These are phyloP conservation scores for Pestalotiopsis sp. DNA, from an alignment of 2,329 filamentous ascomycete species.

Conservation along the genomic window DNA sequence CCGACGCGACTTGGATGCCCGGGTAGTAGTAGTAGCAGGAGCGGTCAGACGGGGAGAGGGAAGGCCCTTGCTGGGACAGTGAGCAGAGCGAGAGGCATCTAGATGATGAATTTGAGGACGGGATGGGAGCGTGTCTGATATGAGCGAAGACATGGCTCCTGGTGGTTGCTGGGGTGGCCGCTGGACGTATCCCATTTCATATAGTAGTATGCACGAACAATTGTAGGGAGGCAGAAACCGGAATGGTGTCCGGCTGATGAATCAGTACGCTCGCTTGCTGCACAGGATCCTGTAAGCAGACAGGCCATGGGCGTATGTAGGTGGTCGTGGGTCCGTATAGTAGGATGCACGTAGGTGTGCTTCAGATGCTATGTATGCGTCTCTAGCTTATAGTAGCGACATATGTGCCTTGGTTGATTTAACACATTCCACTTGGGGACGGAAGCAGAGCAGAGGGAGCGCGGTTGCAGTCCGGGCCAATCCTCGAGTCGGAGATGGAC, in stretches of 20 bases:
- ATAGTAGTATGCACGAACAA: slow-evolving; percentile 19
- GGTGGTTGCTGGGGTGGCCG: slow-evolving; percentile 16
- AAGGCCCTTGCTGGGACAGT: slow-evolving; percentile 11
- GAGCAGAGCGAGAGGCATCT: slow-evolving; percentile 19
- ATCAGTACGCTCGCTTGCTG: slow-evolving; percentile 3
- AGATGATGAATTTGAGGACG: slow-evolving; percentile 8
- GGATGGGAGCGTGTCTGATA: slow-evolving; percentile 16
- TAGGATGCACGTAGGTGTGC: slow-evolving; percentile 8
- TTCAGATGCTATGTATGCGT: slow-evolving; percentile 7
- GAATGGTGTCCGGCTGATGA: slow-evolving; percentile 1
- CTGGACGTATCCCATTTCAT: slow-evolving; percentile 19
- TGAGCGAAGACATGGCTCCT: slow-evolving; percentile 11
- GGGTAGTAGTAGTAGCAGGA: slow-evolving; percentile 16
- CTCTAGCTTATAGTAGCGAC: slow-evolving; percentile 5
- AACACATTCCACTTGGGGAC: slow-evolving; percentile 13
- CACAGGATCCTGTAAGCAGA: slow-evolving; percentile 7
- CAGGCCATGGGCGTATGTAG: slow-evolving; percentile 3
- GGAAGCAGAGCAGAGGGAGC: not conserved
- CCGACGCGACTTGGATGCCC: slow-evolving; percentile 30
- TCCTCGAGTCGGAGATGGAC: not conserved
- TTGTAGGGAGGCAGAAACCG: slow-evolving; percentile 14
- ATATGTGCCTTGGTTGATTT: not conserved
- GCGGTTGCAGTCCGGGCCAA: not conserved
- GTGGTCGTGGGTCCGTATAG: slow-evolving; percentile 11
- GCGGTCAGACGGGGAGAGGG: slow-evolving; percentile 15